Evolutionary conservation across 2,329 filamentous ascomycete species (phyloP).

Genomic region (Botryotinia narcissicola): DNA sequence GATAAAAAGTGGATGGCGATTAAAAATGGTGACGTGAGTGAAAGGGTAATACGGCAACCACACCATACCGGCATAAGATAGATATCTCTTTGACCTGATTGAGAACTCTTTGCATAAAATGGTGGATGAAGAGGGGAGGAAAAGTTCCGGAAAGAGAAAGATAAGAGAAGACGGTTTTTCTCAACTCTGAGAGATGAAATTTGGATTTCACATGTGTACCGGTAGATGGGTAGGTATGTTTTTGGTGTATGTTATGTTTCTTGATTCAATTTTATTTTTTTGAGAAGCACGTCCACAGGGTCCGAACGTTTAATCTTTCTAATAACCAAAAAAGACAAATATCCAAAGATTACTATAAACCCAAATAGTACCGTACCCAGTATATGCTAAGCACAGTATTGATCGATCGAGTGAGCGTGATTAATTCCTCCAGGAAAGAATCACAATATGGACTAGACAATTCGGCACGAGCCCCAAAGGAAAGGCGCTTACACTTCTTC

Average conservation of each 20-base stretch:
- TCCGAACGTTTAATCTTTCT: not conserved
- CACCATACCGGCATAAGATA: not conserved
- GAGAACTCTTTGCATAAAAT: not conserved
- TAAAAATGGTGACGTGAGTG: slow-evolving; percentile 3
- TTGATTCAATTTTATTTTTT: not conserved
- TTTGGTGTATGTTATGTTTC: not conserved
- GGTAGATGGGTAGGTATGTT: not conserved
- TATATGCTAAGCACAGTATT: not conserved
- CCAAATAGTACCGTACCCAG: not conserved
- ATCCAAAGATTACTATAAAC: not conserved
- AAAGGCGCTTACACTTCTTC: not conserved
- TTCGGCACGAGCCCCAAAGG: not conserved
- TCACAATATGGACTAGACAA: not conserved
- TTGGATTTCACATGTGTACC: not conserved
- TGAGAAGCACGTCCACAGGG: not conserved
- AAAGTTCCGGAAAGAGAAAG: not conserved
- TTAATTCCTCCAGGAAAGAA: not conserved
- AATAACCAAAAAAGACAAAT: not conserved
- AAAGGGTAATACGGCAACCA: not conserved
- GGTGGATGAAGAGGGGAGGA: not conserved
- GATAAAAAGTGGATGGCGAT: not conserved
- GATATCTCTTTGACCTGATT: not conserved
- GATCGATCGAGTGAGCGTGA: not conserved
- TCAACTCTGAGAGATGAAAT: not conserved
- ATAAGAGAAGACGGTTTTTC: not conserved